These are phyloP conservation scores for Podospora didyma DNA, from an alignment of 495 filamentous ascomycete genomes.

Conservation along the genomic window DNA sequence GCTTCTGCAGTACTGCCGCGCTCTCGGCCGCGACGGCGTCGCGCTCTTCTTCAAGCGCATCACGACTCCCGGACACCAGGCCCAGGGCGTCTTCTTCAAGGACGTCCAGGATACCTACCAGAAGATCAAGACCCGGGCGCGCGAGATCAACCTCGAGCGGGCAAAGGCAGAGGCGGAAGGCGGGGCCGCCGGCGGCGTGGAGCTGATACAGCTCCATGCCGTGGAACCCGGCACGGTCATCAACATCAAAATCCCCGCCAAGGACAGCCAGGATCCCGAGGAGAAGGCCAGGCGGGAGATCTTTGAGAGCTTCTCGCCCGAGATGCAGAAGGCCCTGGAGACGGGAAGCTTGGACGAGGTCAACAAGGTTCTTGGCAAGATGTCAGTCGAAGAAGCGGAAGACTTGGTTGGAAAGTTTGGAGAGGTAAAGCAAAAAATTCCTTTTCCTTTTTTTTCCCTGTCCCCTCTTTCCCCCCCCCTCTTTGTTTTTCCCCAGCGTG, in stretches of 20 bases:
- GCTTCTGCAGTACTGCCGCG: conserved; percentile 89
- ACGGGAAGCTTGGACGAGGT: conserved; percentile 87
- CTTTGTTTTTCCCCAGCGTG: neutral
- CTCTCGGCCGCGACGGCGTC: conserved; percentile 83
- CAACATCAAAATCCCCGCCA: conserved; percentile 75
- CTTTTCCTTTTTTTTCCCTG: neutral
- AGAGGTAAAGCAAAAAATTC: conserved; percentile 52
- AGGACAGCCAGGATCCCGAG: conserved; percentile 58
- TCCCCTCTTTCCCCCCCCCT: neutral
- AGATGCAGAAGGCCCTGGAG: conserved; percentile 75
- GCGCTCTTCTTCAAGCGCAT: conserved; percentile 94
- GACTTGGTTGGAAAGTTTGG: conserved; percentile 80
- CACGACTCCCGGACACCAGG: conserved; percentile 86
- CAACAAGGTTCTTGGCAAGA: conserved; percentile 87
- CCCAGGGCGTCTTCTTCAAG: conserved; percentile 85
- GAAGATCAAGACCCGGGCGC: conserved; percentile 70
- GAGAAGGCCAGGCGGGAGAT: conserved; percentile 66
- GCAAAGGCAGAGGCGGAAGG: conserved; percentile 61
- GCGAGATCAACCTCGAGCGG: conserved; percentile 67
- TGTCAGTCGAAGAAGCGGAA: conserved; percentile 92
- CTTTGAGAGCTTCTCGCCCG: conserved; percentile 77
- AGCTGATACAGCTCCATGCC: conserved; percentile 96
- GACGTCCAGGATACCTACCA: conserved; percentile 85
- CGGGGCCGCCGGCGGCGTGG: conserved; percentile 63
- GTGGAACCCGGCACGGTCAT: conserved; percentile 92